phyloP scores from a whole-genome alignment of 371 early-diverging fungal genomes.

The Lichtheimia ramosa region DNA sequence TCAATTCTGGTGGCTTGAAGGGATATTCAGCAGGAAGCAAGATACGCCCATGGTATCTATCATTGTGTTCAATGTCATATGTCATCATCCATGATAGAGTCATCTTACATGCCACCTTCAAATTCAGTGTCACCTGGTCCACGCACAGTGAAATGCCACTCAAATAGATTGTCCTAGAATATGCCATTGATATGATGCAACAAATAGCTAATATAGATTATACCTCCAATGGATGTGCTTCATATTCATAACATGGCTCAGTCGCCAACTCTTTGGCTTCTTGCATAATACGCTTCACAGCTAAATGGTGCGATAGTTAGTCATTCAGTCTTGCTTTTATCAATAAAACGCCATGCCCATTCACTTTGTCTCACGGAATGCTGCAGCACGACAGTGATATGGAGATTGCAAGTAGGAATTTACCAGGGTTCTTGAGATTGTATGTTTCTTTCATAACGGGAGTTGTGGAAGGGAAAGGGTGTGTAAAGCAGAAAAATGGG shows the following conservation, averaged over 20 bases:
- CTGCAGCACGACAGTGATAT: too few species aligned
- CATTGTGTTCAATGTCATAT: background rate
- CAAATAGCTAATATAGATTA: background rate
- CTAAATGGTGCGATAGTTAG: constrained; percentile 18
- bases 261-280: constrained; percentile 63
- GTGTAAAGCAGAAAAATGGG: too few species aligned
- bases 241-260: constrained; percentile 56
- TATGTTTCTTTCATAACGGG: background rate
- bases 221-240: constrained; percentile 67
- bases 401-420: background rate
- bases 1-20: constrained; percentile 90
- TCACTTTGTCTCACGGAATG: background rate
- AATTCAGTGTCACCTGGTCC: constrained; percentile 90
- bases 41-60: constrained; percentile 76
- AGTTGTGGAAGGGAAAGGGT: too few species aligned
- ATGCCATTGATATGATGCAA: background rate
- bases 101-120: constrained; percentile 69
- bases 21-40: constrained; percentile 89
- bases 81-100: background rate
- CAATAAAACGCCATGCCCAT: background rate
- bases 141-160: constrained; percentile 93
- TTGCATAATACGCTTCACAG: constrained; percentile 70
- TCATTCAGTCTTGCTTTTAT: background rate
- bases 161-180: constrained; percentile 73
- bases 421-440: constrained; percentile 20